Base-by-base conservation (phyloP, 2,329 filamentous ascomycete species). In the Catunica adiposa region DNA sequence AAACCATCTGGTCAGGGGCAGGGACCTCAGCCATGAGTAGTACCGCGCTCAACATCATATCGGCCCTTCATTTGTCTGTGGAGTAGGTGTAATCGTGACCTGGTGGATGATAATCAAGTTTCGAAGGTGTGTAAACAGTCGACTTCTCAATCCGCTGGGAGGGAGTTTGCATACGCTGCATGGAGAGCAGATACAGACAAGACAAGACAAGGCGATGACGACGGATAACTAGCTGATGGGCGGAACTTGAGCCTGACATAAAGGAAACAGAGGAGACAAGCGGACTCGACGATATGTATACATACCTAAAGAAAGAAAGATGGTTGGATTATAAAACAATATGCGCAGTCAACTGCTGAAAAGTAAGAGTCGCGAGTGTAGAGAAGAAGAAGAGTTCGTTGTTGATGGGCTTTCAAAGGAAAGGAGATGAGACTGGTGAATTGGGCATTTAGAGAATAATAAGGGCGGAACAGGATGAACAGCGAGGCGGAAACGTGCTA, bases 301-400 rank as follows among this genome's bases (percentile, higher is more conserved):
- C 44, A 25, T 58, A 58, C 56, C 23, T 58, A 53, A 44, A 55
- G 53, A 58, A 58, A 53, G 46, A 55, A 52, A 56, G 26, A 37
- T 38, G 44, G 22, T 53, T 5, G 40, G 23, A 58, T 58, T 58
- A 58, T 34, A 55, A 58, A 56, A 50, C 22, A 55, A 56, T 58
- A 56, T 38, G 37, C 38, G 57, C 53, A 58, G 57, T 56, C 53
- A 58, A 58, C 53, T 58, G 57, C 57, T 53, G 34, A 50, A 54
- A 53, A 53, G 44, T 46, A 51, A 51, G 48, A 53, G 50, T 56
- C 50, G 54, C 44, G 53, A 55, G 40, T 31, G 53, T 48, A 53
- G 22, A 52, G 50, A 58, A 54, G 50, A 37, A 53, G 51, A 53
- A 54, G 44, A 23, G 9, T 6, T n/a, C n/a, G 44, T 14, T 48